phyloP scores from a whole-genome alignment of 371 early-diverging fungal genomes.

The Mortierella sp. region DNA sequence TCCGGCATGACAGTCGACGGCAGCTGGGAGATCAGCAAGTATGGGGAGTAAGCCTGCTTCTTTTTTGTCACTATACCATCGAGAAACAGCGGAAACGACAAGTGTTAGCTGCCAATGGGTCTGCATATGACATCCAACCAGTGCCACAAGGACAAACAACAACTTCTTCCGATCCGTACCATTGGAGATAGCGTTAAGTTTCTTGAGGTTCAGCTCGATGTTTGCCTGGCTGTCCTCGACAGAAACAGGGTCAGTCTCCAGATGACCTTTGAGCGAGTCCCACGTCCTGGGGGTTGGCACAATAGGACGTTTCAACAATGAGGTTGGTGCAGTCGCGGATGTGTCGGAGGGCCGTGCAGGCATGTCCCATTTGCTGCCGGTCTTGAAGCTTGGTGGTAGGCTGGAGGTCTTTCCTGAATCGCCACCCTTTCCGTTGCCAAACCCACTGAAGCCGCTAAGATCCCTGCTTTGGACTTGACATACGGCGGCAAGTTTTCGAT shows the following conservation, averaged over 20 bases:
- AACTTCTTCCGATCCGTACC: conserved; percentile 18
- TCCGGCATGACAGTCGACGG: conserved; percentile 54
- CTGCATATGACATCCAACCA: neutral
- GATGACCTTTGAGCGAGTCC: conserved; percentile 24
- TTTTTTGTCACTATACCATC: conserved; percentile 23
- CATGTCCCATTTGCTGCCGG: conserved; percentile 1
- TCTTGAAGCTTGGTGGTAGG: neutral
- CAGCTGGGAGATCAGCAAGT: conserved; percentile 35
- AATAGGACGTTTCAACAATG: neutral
- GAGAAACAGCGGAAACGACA: neutral
- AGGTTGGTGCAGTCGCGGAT: neutral
- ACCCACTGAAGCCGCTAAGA: neutral
- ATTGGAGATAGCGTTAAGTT: conserved; percentile 45
- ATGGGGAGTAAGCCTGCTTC: conserved; percentile 54
- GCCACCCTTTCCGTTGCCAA: neutral
- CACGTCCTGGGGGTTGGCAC: conserved; percentile 16
- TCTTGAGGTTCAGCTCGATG: conserved; percentile 39
- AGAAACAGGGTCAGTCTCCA: neutral
- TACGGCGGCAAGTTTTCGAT: neutral
- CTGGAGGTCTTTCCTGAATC: neutral
- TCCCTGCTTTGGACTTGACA: neutral
- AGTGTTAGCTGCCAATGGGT: neutral
- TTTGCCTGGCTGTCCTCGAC: conserved; percentile 29
- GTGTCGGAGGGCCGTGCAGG: neutral
- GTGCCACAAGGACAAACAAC: neutral